These are phyloP conservation scores for Solioccasus polychromus DNA, from an alignment of 768 basidiomycete genomes.

Conservation along the genomic window DNA sequence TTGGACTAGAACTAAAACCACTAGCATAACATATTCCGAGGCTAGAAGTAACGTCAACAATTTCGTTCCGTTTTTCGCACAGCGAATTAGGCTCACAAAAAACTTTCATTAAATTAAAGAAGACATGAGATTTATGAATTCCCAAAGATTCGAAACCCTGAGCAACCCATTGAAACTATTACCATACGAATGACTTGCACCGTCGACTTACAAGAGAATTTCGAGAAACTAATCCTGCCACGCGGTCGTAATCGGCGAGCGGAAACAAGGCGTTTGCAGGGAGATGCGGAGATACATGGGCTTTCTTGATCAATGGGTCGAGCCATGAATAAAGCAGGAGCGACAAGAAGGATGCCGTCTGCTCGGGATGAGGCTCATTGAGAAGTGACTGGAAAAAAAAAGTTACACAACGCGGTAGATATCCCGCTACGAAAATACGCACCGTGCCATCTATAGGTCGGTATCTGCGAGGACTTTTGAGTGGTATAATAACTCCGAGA, in stretches of 20 bases:
- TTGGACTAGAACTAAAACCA: not conserved
- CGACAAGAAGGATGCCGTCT: constrained; percentile 36
- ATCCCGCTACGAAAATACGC: not conserved
- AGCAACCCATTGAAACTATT: not conserved
- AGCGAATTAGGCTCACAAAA: constrained; percentile 4
- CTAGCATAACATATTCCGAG: constrained; percentile 1
- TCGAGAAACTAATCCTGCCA: constrained; percentile 29
- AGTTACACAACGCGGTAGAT: constrained; percentile 1
- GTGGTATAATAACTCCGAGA: constrained; percentile 9
- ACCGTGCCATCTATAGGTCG: not conserved
- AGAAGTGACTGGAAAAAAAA: not conserved
- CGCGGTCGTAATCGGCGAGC: constrained; percentile 47
- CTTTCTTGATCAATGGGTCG: constrained; percentile 45
- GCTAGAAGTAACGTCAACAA: not conserved
- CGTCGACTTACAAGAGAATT: constrained; percentile 28
- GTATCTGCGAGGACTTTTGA: constrained; percentile 2
- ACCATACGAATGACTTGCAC: not conserved
- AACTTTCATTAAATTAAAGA: constrained; percentile 1
- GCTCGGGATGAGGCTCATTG: constrained; percentile 34
- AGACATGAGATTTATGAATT: not conserved
- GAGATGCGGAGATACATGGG: constrained; percentile 40
- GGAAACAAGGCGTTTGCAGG: constrained; percentile 42
- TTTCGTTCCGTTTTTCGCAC: no score
- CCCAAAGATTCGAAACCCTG: not conserved
- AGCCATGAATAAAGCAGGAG: constrained; percentile 48